phyloP scores from a whole-genome alignment of 106 monocot species.

The Posidonia australis region DNA sequence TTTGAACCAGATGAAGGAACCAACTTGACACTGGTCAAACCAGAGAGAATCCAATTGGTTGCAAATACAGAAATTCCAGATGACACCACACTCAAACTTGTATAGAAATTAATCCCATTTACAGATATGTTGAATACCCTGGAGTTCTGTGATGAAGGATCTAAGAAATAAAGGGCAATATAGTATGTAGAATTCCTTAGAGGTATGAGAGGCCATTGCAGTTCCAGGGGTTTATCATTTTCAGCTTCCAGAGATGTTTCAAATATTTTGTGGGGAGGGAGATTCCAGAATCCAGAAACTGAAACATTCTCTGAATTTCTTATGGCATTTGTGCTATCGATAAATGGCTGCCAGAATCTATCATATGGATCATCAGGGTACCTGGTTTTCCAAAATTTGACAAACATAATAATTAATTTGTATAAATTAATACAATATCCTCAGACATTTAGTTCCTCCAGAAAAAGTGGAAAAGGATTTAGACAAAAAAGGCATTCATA shows the following conservation, averaged over 20 bases:
- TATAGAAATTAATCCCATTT: constrained; percentile 56
- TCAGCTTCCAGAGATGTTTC: constrained; percentile 43
- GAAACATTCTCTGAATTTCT: constrained; percentile 34
- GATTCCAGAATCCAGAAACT: constrained; percentile 66
- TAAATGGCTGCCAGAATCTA: constrained; percentile 75
- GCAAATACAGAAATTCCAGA: constrained; percentile 52
- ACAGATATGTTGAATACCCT: constrained; percentile 47
- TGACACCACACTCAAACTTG: constrained; percentile 35
- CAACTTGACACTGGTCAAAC: constrained; percentile 45
- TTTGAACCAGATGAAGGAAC: constrained; percentile 22
- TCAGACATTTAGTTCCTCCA: no score
- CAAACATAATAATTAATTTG: background rate
- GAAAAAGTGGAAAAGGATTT: no score
- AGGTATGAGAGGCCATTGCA: constrained; percentile 68
- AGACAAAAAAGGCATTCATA: no score
- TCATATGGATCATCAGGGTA: constrained; percentile 79
- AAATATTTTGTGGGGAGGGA: constrained; percentile 62
- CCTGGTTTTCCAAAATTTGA: constrained; percentile 26
- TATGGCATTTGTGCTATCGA: constrained; percentile 10
- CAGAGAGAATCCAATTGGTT: constrained; percentile 63
- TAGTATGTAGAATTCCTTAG: constrained; percentile 68
- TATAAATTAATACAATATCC: no score
- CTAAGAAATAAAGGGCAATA: constrained; percentile 84
- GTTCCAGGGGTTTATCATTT: constrained; percentile 26
- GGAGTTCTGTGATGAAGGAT: constrained; percentile 27